Base-by-base conservation (phyloP, 768 basidiomycete species). In the Mycena floridula region DNA sequence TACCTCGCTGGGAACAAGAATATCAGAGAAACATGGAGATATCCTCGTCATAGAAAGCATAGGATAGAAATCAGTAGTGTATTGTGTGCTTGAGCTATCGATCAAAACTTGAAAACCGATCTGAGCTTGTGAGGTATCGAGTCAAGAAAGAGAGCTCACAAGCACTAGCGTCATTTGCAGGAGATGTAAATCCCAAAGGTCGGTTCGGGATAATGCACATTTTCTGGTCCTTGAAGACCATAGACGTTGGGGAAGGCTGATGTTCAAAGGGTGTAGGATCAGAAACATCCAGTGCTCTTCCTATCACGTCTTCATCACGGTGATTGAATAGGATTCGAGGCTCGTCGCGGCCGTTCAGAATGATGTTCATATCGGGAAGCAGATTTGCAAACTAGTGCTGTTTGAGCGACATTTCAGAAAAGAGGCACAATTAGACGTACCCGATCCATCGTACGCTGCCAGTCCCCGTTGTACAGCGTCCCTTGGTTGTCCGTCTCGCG, bases 271-370 rank as follows among this genome's bases (percentile, higher is more conserved):
- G 53, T 4, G 50, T 49, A 25, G 18, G 5, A 26, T 54, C 53
- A 4, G 50, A 46, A 13, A 27, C 22, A 35, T 48, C 35, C 42
- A 51, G 53, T 7, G 53, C 53, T 37, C 40, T 45, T 5, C 13
- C 15, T 12, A 24, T 40, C 12, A 23, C 21, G 32, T 35, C 36
- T 20, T 47, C 35, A 22, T 20, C 13, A 3, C 49, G 53, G 23
- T 32, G 36, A 37, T 54, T 49, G 47, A 54, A 54, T 13, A 45
- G 18, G 13, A 48, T 43, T 12, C 53, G 53, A 12, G 53, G 53
- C 24, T 54, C 53, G 23, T 54, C 53, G 18, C 50, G 50, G 11
- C 53, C 50, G 42, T 51, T 54, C 21, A 54, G 43, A 4, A 54
- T 42, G 18, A 54, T 16, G 20, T 21, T 35, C 50, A 49, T 49